Percentiles rank a stretch among this genome's conserved stretches.
Conservation (phyloP, 208 protist genomes). For the Trichomonas vaginalis region DNA sequence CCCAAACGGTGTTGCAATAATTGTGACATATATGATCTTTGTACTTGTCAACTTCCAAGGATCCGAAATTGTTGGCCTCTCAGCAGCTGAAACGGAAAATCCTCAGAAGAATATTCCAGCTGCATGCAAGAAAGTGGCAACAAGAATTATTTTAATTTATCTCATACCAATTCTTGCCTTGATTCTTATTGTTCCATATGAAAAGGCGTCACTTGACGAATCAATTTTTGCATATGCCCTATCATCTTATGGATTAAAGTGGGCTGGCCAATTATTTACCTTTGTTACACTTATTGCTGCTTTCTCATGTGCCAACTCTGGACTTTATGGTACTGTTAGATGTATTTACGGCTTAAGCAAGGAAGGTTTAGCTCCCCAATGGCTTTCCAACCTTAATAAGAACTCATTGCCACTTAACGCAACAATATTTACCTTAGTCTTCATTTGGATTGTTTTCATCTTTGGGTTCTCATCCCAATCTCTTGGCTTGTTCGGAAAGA, state of each 20-base stretch:
- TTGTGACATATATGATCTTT: background rate
- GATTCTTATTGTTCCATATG: background rate
- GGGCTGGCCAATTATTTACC: background rate
- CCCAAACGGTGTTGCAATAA: background rate
- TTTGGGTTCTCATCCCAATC: background rate
- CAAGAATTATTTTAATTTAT: background rate
- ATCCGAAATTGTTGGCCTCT: background rate
- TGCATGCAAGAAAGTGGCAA: background rate
- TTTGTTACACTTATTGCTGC: background rate
- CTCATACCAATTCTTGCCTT: background rate
- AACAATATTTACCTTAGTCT: background rate
- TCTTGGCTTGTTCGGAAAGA: background rate
- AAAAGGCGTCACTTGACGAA: background rate
- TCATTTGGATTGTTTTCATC: conserved; percentile 3
- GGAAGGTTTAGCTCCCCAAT: background rate
- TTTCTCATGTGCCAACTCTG: background rate
- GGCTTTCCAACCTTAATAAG: background rate
- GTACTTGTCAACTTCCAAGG: background rate
- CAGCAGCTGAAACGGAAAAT: background rate
- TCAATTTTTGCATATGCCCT: background rate
- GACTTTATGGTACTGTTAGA: background rate
- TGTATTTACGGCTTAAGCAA: background rate
- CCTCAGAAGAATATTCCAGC: background rate
- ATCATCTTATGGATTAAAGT: background rate
- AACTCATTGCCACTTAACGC: background rate